phyloP scores from a whole-genome alignment of 106 monocot genomes.

The Dioscorea alata region DNA sequence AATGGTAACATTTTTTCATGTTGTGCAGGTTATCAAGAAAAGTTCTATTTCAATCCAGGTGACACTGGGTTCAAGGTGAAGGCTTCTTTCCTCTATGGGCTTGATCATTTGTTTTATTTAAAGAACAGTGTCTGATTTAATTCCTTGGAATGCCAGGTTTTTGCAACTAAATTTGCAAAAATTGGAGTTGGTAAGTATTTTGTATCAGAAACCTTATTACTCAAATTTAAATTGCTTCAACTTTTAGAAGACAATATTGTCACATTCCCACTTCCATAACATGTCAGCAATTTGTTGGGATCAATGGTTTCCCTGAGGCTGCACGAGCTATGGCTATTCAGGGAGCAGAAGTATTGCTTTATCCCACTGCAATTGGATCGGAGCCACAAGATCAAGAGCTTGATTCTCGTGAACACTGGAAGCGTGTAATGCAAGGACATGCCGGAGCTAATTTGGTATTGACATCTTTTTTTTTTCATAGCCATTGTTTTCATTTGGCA shows the following conservation, averaged over 20 bases:
- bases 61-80: slow-evolving; percentile 95
- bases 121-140: background rate
- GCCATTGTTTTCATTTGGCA: background rate
- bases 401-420: slow-evolving; percentile 91
- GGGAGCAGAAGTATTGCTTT: slow-evolving; percentile 87
- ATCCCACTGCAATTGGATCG: slow-evolving; percentile 95
- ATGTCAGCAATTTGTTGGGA: slow-evolving; percentile 89
- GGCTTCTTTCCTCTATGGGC: background rate
- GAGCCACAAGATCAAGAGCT: slow-evolving; percentile 85
- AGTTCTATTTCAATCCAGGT: slow-evolving; percentile 94
- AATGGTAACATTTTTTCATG: background rate
- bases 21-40: slow-evolving; percentile 88
- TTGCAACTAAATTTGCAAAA: slow-evolving; percentile 76
- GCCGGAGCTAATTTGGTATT: slow-evolving; percentile 90
- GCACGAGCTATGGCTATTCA: slow-evolving; percentile 92
- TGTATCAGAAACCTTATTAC: background rate
- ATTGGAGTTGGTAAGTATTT: slow-evolving; percentile 81
- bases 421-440: slow-evolving; percentile 95
- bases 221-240: background rate
- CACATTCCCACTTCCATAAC: background rate
- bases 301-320: slow-evolving; percentile 97
- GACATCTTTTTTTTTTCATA: background rate
- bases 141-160: slow-evolving; percentile 37
- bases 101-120: background rate
- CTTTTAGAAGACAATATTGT: background rate